These are phyloP conservation scores for Neurospora crassa DNA, from an alignment of 2,329 filamentous ascomycete genomes.

Conservation along the genomic window DNA sequence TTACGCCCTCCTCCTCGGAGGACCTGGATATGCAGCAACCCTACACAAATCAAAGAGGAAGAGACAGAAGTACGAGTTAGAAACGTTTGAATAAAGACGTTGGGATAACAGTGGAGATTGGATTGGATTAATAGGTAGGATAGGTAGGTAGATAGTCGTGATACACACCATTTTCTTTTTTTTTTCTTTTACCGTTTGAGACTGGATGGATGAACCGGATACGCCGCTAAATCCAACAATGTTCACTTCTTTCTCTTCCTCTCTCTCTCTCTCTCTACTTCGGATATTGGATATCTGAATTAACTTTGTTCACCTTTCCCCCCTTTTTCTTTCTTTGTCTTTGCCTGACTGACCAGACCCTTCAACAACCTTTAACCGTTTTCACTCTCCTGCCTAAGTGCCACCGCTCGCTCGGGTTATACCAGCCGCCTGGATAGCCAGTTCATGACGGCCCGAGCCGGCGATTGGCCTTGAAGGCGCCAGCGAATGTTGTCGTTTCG, in stretches of 20 bases:
- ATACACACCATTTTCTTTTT: constrained; percentile 14
- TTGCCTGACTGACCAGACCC: constrained; percentile 3
- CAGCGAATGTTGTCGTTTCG: background rate
- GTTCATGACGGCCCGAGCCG: constrained; percentile 16
- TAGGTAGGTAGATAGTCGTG: background rate
- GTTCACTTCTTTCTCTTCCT: background rate
- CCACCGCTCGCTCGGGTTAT: background rate
- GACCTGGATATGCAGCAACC: constrained; percentile 50
- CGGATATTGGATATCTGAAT: background rate
- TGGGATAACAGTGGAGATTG: background rate
- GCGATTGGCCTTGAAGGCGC: background rate
- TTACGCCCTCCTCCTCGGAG: constrained; percentile 29
- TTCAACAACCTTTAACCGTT: constrained; percentile 12
- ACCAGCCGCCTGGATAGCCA: constrained; percentile 17
- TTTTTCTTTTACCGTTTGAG: too few relatives aligned
- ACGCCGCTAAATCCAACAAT: background rate
- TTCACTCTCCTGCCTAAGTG: background rate
- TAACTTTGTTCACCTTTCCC: background rate
- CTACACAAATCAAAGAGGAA: constrained; percentile 23
- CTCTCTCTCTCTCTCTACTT: background rate
- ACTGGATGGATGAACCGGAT: background rate
- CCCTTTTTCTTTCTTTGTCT: background rate
- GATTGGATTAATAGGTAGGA: background rate
- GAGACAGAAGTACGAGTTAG: background rate
- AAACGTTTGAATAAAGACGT: background rate